Percentiles rank a stretch among this genome's conserved stretches.
phyloP scores from a whole-genome alignment of 345 rosid genomes.

The Corchorus capsularis region DNA sequence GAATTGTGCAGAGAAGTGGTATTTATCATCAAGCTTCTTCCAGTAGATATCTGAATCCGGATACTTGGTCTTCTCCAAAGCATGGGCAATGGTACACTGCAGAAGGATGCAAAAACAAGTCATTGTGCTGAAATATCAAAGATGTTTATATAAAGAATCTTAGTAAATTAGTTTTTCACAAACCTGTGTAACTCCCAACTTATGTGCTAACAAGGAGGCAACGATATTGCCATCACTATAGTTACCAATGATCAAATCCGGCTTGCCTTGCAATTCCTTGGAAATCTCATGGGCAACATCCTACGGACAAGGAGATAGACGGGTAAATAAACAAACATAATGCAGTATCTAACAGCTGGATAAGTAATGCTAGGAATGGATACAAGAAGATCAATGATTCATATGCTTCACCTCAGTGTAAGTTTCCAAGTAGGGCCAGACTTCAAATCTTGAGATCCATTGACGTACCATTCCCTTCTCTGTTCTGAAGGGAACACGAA shows the following conservation, averaged over 20 bases:
- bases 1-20: slow-evolving; percentile 94
- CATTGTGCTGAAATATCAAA: neutral
- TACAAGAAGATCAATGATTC: neutral
- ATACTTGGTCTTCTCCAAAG: slow-evolving; percentile 92
- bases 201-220: slow-evolving; percentile 86
- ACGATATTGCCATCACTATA: slow-evolving; percentile 97
- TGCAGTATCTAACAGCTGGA: neutral
- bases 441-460: slow-evolving; percentile 97
- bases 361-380: neutral
- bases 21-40: slow-evolving; percentile 88
- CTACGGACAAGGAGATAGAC: slow-evolving; percentile 33
- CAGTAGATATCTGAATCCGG: slow-evolving; percentile 97
- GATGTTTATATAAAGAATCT: slow-evolving; percentile 8
- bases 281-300: slow-evolving; percentile 80
- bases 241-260: slow-evolving; percentile 90
- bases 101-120: slow-evolving; percentile 9
- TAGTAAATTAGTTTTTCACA: neutral
- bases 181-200: slow-evolving; percentile 93
- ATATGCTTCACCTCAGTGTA: slow-evolving; percentile 66
- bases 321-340: neutral
- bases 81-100: slow-evolving; percentile 97
- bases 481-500: slow-evolving; percentile 81
- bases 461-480: slow-evolving; percentile 77
- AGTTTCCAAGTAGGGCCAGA: slow-evolving; percentile 94
- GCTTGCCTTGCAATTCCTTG: slow-evolving; percentile 85